Percentiles rank a stretch among this genome's conserved stretches.
These are phyloP conservation scores for Cubamyces lactineus DNA, from an alignment of 768 basidiomycete species.

Conservation along the genomic window DNA sequence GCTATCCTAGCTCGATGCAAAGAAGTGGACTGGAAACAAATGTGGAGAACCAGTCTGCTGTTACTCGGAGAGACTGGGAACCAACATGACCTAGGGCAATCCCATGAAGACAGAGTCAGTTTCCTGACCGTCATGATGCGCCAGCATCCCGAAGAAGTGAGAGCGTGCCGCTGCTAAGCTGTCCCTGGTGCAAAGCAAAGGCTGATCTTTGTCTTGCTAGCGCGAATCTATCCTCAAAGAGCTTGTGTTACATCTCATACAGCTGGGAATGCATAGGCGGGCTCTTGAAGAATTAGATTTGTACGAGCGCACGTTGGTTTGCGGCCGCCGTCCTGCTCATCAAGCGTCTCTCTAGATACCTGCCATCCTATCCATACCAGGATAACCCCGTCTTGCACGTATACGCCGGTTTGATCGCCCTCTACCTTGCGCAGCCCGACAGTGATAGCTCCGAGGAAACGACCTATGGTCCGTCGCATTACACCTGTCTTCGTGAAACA, in stretches of 20 bases:
- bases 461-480: constrained; percentile 7
- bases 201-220: constrained; percentile 42
- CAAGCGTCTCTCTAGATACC: constrained; percentile 55
- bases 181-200: neutral
- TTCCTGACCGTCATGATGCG: constrained; percentile 75
- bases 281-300: constrained; percentile 88
- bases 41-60: constrained; percentile 72
- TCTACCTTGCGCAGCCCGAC: constrained; percentile 60
- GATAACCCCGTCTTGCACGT: constrained; percentile 79
- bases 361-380: constrained; percentile 87
- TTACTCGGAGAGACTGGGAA: constrained; percentile 44
- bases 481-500: neutral
- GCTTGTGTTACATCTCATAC: constrained; percentile 67
- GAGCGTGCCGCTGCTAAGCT: constrained; percentile 21
- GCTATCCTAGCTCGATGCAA: constrained; percentile 74
- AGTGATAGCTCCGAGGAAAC: constrained; percentile 12
- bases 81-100: constrained; percentile 34
- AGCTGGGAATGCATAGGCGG: constrained; percentile 57
- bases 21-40: constrained; percentile 71
- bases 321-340: neutral
- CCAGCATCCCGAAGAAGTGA: constrained; percentile 66
- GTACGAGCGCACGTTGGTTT: constrained; percentile 45
- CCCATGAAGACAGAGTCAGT: constrained; percentile 47
- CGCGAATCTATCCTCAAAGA: constrained; percentile 77
- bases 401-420: constrained; percentile 77